Evolutionary conservation across 805 yeast genomes (phyloP).

Genomic region (Zygosaccharomyces rouxii): DNA sequence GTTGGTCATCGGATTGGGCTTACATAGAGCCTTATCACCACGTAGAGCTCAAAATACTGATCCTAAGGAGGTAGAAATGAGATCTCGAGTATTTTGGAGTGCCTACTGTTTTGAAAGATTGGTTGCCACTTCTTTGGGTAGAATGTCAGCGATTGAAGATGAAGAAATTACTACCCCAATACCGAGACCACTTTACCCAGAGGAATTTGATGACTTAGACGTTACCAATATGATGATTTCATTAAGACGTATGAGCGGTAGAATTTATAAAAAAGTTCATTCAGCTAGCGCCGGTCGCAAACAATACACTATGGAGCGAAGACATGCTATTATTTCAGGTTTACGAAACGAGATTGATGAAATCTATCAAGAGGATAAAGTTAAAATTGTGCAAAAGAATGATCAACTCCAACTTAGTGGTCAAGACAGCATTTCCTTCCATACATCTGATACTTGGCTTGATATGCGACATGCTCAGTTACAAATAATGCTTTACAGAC

Average conservation of each 20-base stretch:
- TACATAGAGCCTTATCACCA: conserved; percentile 39
- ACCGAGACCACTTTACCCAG: conserved; percentile 40
- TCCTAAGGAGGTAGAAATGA: conserved; percentile 39
- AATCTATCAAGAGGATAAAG: conserved; percentile 25
- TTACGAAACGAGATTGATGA: conserved; percentile 36
- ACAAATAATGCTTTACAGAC: conserved; percentile 45
- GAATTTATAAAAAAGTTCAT: conserved; percentile 44
- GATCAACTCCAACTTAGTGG: background rate
- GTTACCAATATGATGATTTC: conserved; percentile 41
- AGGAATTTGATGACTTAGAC: conserved; percentile 39
- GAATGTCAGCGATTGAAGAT: conserved; percentile 47
- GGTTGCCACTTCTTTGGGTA: conserved; percentile 46
- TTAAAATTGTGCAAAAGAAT: conserved; percentile 24
- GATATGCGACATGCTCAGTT: conserved; percentile 44
- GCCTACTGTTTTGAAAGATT: conserved; percentile 46
- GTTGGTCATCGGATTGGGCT: conserved; percentile 42
- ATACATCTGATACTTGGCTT: conserved; percentile 35
- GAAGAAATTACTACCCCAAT: conserved; percentile 45
- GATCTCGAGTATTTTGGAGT: conserved; percentile 47
- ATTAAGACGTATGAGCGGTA: conserved; percentile 45
- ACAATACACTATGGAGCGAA: conserved; percentile 32
- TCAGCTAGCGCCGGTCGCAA: conserved; percentile 39
- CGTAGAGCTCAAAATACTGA: conserved; percentile 31
- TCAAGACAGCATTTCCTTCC: conserved; percentile 30
- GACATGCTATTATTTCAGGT: conserved; percentile 31